Evolutionary conservation across 129 eudicot species (phyloP), one percentile per base, ranked within the genome.

Genomic region (Centella asiatica): DNA sequence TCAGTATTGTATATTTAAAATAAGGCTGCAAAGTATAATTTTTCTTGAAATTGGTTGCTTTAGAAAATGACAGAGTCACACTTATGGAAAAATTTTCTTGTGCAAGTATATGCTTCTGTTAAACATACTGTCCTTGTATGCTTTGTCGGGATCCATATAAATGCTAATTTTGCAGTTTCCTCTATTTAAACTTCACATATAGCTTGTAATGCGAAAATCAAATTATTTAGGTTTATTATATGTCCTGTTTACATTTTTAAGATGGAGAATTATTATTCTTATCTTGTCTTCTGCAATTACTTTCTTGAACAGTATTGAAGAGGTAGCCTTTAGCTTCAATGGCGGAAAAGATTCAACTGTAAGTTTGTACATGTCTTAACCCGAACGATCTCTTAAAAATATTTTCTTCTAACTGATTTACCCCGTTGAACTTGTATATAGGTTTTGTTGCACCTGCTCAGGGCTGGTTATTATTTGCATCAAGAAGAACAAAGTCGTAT

Each of bases 301-400:
- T 80, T 49, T 57, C 27, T 48, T 53, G 60, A 22, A 49, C 90
- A 92, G 98, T 55, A 75, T 77, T 46, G 94, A 87, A 73, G 98
- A 92, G 88, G 86, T 92, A 5, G 96, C 98, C 26, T 84, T 92
- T 72, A 92, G 98, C 86, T 92, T 92, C 68, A 92, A 92, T 67
- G 98, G 95, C 68, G 98, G 98, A 75, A 92, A 92, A 76, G 96
- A 92, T 82, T 92, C 98, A 58, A 92, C 96, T 73, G 96, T 90
- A 79, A 76, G 97, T 69, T 75, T 28, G 67, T 62, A 60, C 56
- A 15, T 65, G 28, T 65, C 23, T 50, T 56, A 31, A 64, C 11
- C 18, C 27, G 14, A 34, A 28, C 57, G 32, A 28, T 25, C 34
- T 25, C 24, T n/a, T 55, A 18, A 27, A 13, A 50, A 1, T 13